Conservation (phyloP, 768 basidiomycete genomes). For the Lactarius quietus region DNA sequence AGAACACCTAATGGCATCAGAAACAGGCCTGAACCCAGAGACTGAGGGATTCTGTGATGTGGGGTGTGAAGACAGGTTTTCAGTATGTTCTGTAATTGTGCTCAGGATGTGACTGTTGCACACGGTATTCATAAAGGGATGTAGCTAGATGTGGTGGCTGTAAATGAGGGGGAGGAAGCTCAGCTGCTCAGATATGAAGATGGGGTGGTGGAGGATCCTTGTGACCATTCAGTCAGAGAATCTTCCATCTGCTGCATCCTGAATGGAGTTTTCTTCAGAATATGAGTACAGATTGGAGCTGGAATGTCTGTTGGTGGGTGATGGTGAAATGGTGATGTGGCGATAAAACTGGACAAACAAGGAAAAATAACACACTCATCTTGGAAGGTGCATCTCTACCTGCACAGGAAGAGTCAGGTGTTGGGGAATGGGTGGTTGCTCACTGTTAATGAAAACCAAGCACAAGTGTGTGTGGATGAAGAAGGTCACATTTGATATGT, state of each 20-base stretch:
- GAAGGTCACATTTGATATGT: too few species aligned
- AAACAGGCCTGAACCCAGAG: constrained; percentile 32
- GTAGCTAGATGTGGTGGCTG: constrained; percentile 22
- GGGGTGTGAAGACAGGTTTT: constrained; percentile 61
- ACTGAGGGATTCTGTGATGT: constrained; percentile 36
- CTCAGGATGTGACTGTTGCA: constrained; percentile 55
- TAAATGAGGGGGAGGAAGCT: constrained; percentile 29
- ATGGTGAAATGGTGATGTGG: constrained; percentile 29
- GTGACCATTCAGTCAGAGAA: constrained; percentile 59
- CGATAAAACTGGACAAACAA: too few species aligned
- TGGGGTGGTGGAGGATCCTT: constrained; percentile 36
- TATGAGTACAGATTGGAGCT: constrained; percentile 34
- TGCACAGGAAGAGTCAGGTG: too few species aligned
- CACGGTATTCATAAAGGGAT: constrained; percentile 36
- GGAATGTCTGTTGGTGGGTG: constrained; percentile 14
- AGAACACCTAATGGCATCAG: constrained; percentile 45
- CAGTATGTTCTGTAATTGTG: constrained; percentile 75
- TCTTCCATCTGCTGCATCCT: constrained; percentile 54
- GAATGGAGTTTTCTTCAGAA: constrained; percentile 50
- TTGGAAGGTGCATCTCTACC: too few species aligned
- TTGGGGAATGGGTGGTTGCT: too few species aligned
- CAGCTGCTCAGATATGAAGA: constrained; percentile 36
- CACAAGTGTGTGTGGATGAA: too few species aligned
- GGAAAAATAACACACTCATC: too few species aligned
- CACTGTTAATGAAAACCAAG: too few species aligned